Conservation (phyloP, 2,329 filamentous ascomycete genomes). For the Trichoderma oligosporum region DNA sequence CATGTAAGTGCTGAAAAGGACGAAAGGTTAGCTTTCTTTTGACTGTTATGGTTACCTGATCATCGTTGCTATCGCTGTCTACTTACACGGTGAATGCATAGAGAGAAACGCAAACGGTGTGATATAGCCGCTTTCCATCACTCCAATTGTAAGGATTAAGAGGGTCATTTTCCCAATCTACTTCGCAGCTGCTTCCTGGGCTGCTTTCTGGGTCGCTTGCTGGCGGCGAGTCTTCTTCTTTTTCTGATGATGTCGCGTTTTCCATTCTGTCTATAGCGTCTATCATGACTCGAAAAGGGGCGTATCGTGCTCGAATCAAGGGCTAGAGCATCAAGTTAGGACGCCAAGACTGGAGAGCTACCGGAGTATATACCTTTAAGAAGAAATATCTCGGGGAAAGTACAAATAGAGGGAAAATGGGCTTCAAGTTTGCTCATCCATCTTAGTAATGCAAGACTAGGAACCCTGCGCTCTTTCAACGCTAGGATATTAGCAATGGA, state of each 20-base stretch:
- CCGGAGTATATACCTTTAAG: neutral
- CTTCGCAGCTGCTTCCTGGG: neutral
- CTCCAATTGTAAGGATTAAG: constrained; percentile 18
- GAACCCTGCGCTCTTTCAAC: neutral
- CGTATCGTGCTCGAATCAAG: neutral
- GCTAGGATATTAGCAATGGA: neutral
- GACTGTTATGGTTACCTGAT: neutral
- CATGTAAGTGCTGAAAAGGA: constrained; percentile 11
- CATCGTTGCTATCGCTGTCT: neutral
- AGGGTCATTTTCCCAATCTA: constrained; percentile 14
- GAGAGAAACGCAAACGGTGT: constrained; percentile 2
- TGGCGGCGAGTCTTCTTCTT: neutral
- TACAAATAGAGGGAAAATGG: neutral
- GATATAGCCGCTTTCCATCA: neutral
- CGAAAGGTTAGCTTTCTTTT: neutral
- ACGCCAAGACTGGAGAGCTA: neutral
- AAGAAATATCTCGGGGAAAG: too few relatives aligned
- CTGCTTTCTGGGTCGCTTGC: constrained; percentile 5
- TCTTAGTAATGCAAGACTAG: neutral
- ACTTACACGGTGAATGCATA: constrained; percentile 17
- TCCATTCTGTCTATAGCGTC: neutral
- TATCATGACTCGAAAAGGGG: neutral
- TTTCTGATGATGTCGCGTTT: neutral
- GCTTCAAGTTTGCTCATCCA: neutral
- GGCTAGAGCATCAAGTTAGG: neutral